Conservation (phyloP, 805 yeast species). For the Zygosaccharomyces lentus region DNA sequence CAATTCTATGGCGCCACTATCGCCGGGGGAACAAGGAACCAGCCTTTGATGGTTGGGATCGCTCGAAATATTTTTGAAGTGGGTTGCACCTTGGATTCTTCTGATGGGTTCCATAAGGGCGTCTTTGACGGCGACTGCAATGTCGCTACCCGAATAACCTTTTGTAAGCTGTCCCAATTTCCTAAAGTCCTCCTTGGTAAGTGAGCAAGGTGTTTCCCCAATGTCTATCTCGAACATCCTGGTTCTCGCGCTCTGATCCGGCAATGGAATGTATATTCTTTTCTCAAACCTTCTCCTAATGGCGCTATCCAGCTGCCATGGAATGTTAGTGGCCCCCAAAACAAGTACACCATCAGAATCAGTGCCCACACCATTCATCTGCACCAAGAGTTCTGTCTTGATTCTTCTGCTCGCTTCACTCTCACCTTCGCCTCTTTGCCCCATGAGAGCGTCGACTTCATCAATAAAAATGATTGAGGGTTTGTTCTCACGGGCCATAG, state of each 20-base stretch:
- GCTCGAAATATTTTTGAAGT: constrained; percentile 62
- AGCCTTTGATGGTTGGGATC: constrained; percentile 42
- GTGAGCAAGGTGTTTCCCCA: constrained; percentile 80
- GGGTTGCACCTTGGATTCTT: constrained; percentile 93
- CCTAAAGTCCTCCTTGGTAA: constrained; percentile 68
- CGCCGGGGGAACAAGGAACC: constrained; percentile 99
- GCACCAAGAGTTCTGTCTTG: constrained; percentile 91
- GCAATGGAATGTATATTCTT: constrained; percentile 90
- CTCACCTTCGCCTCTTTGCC: constrained; percentile 97
- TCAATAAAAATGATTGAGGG: constrained; percentile 96
- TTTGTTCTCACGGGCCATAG: constrained; percentile 93
- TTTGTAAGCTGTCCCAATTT: constrained; percentile 88
- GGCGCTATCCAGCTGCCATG: constrained; percentile 98
- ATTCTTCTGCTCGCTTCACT: constrained; percentile 95
- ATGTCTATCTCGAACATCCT: constrained; percentile 93
- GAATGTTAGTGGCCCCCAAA: constrained; percentile 95
- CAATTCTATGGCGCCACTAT: constrained; percentile 76
- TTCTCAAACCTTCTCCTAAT: constrained; percentile 94
- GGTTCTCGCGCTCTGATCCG: constrained; percentile 88
- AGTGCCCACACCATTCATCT: constrained; percentile 98
- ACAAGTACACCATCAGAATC: constrained; percentile 90
- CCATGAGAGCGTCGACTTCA: constrained; percentile 97
- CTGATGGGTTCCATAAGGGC: constrained; percentile 98
- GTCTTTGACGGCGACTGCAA: constrained; percentile 93
- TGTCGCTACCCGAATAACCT: constrained; percentile 96